phyloP scores from a whole-genome alignment of 345 rosid genomes.

The Aurinia saxatilis region DNA sequence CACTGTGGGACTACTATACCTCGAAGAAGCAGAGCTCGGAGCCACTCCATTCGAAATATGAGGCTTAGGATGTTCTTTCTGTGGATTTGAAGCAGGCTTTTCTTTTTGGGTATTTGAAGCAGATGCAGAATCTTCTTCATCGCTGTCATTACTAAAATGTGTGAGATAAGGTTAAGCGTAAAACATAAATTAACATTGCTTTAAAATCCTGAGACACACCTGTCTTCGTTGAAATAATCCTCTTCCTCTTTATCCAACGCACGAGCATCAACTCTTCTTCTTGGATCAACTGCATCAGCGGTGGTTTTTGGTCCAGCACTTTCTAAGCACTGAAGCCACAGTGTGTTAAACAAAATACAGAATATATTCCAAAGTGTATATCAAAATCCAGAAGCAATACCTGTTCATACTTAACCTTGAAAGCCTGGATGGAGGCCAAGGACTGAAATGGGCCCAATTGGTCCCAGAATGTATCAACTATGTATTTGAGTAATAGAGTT shows the following conservation, averaged over 20 bases:
- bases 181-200: background rate
- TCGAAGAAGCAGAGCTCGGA: conserved; percentile 39
- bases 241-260: conserved; percentile 97
- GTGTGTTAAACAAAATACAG: background rate
- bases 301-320: conserved; percentile 46
- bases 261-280: conserved; percentile 76
- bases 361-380: background rate
- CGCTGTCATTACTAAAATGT: conserved; percentile 40
- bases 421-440: conserved; percentile 61
- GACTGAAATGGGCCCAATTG: conserved; percentile 69
- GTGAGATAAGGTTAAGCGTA: conserved; percentile 10
- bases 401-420: conserved; percentile 92
- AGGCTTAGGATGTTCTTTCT: conserved; percentile 40
- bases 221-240: conserved; percentile 96
- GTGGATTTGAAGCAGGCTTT: conserved; percentile 43
- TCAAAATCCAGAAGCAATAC: conserved; percentile 32
- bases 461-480: conserved; percentile 83
- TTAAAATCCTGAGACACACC: conserved; percentile 35
- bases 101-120: conserved; percentile 51
- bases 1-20: conserved; percentile 39
- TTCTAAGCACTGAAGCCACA: conserved; percentile 69
- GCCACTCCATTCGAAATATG: conserved; percentile 69
- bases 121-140: conserved; percentile 90
- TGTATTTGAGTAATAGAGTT: conserved; percentile 61
- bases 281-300: conserved; percentile 45